phyloP scores from a whole-genome alignment of 345 rosid genomes.

The Noccaea bulbosa region DNA sequence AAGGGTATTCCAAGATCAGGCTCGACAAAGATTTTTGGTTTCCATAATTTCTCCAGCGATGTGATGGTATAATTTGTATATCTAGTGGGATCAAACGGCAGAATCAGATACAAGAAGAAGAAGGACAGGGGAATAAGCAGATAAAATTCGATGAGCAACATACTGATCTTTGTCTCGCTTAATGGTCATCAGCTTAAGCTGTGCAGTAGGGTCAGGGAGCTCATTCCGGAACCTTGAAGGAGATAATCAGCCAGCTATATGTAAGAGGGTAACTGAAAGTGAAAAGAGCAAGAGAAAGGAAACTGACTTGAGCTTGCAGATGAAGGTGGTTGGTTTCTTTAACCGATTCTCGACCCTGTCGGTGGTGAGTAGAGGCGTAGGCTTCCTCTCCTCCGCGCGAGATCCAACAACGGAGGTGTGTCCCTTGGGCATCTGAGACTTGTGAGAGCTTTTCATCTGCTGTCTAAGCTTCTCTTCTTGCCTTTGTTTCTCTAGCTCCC shows the following conservation, averaged over 20 bases:
- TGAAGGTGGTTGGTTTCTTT: slow-evolving; percentile 97
- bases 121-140: slow-evolving; percentile 5
- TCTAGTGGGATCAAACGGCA: slow-evolving; percentile 49
- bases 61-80: slow-evolving; percentile 85
- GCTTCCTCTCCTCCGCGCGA: slow-evolving; percentile 80
- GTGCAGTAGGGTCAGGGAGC: slow-evolving; percentile 97
- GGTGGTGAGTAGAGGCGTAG: slow-evolving; percentile 65
- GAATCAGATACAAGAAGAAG: slow-evolving; percentile 1
- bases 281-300: neutral
- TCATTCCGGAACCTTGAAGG: slow-evolving; percentile 85
- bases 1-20: slow-evolving; percentile 99
- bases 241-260: neutral
- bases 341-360: slow-evolving; percentile 92
- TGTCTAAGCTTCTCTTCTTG: slow-evolving; percentile 56
- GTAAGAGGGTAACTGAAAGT: neutral
- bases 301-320: slow-evolving; percentile 98
- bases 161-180: slow-evolving; percentile 91
- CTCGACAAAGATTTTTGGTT: slow-evolving; percentile 89
- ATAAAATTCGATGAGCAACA: slow-evolving; percentile 34
- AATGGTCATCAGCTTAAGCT: slow-evolving; percentile 79
- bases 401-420: slow-evolving; percentile 75
- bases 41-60: slow-evolving; percentile 85
- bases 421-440: slow-evolving; percentile 64
- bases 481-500: slow-evolving; percentile 85
- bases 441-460: slow-evolving; percentile 55